phyloP scores from a whole-genome alignment of 2,329 filamentous ascomycete genomes.

The Neofusicoccum umdonicola region DNA sequence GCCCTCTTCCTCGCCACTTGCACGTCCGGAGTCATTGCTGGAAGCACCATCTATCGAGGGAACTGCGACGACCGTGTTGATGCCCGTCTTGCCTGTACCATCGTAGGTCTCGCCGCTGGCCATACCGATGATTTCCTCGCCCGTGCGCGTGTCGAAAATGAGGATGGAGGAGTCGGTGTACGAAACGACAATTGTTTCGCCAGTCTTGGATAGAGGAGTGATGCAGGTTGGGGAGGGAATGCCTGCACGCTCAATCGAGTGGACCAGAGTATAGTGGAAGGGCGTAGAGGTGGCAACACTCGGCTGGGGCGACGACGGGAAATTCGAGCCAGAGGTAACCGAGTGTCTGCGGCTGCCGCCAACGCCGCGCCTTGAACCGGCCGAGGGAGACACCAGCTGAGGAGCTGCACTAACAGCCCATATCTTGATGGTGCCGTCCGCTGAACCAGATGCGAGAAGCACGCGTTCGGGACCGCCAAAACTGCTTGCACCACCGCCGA shows the following conservation, averaged over 20 bases:
- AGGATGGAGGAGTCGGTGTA: constrained; percentile 88
- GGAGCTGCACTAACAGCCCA: constrained; percentile 94
- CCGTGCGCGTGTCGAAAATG: constrained; percentile 87
- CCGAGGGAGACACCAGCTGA: constrained; percentile 76
- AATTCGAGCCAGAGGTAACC: constrained; percentile 90
- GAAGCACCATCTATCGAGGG: constrained; percentile 70
- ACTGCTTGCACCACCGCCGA: constrained; percentile 67
- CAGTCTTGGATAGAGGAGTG: constrained; percentile 76
- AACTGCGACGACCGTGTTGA: constrained; percentile 88
- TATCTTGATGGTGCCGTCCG: constrained; percentile 86
- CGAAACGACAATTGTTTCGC: constrained; percentile 88
- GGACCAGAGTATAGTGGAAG: constrained; percentile 84
- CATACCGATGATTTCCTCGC: constrained; percentile 90
- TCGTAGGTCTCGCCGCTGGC: constrained; percentile 93
- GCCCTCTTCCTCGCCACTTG: constrained; percentile 69
- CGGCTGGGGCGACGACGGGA: constrained; percentile 85
- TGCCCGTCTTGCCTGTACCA: constrained; percentile 74
- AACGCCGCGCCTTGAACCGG: constrained; percentile 64
- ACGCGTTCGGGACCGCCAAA: constrained; percentile 83
- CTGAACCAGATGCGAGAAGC: constrained; percentile 83
- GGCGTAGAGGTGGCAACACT: constrained; percentile 80
- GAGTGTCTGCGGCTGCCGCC: constrained; percentile 83
- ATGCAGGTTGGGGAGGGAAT: constrained; percentile 84
- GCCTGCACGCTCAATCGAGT: constrained; percentile 73
- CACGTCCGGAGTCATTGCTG: constrained; percentile 58